Base-by-base conservation (phyloP, 2,329 filamentous ascomycete species). In the Phyllosticta ampelicida region DNA sequence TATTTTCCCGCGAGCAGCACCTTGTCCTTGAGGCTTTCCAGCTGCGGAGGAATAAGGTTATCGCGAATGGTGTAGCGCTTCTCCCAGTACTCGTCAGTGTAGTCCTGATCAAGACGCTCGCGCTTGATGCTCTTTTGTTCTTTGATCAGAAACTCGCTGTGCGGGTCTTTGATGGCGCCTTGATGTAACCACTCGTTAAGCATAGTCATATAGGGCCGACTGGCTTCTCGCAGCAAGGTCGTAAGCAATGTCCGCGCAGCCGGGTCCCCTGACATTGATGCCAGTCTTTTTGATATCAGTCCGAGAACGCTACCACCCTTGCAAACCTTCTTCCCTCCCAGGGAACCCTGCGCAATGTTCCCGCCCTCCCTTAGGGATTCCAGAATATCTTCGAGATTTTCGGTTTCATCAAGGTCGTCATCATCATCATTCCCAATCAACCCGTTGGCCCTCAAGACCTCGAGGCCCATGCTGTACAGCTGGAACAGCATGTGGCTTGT, bases 41-140 rank as follows among this genome's bases (percentile, higher is more conserved):
- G 81, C 69, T 99, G 94, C 9, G 92, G 91, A 2, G 94, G 94
- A 0, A 97, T 86, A 61, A 96, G 88, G 53, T 89, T 85, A 61
- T 96, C 90, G 60, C 94, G 86, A 62, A 99, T 87, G 4, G 94
- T 97, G 69, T 99, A 99, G 62, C 94, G 82, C 68, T 95, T 90
- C 71, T 99, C 94, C 94, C 94, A 99, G 72, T 99, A 99, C 68
- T 99, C 94, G 70, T 99, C 94, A 0, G 92, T 99, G 67, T 97
- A 99, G 71, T 99, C 94, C 68, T 96, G 86, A 68, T 97, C 90
- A 2, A 99, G 77, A 60, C 89, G 82, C 70, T 97, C 94, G 48
- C 94, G 83, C 60, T 87, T 86, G 65, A 99, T 96, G 67, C 91
- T 96, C 72, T 92, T 95, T 66, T 96, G 90, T 71, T 97, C 94